Percentiles rank a stretch among this genome's conserved stretches.
These are phyloP conservation scores for Fraxinus quadrangulata DNA, from an alignment of 257 asterid species.

Conservation along the genomic window DNA sequence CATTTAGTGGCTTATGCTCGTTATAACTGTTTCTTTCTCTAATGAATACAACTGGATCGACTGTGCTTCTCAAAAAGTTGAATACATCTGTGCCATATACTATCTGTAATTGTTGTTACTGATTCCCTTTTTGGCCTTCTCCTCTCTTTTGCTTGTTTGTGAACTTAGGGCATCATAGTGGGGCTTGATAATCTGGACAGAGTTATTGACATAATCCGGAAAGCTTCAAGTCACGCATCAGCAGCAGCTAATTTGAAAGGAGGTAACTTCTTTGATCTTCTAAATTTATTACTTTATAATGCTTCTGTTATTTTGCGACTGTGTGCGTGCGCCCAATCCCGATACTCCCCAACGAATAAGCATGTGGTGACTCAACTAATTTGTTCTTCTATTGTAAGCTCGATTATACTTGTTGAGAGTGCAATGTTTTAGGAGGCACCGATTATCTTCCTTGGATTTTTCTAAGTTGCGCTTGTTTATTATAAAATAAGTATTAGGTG, in stretches of 20 bases:
- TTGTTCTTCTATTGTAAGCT: slow-evolving; percentile 12
- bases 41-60: background rate
- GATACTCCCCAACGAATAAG: background rate
- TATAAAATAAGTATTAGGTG: slow-evolving; percentile 1
- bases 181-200: slow-evolving; percentile 90
- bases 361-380: background rate
- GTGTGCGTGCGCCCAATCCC: slow-evolving; percentile 4
- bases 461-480: slow-evolving; percentile 9
- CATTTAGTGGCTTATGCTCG: slow-evolving; percentile 3
- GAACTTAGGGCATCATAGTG: slow-evolving; percentile 67
- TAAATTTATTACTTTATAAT: slow-evolving; percentile 9
- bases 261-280: slow-evolving; percentile 47
- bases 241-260: slow-evolving; percentile 66
- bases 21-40: slow-evolving; percentile 12
- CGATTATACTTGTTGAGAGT: slow-evolving; percentile 12
- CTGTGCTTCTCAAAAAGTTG: background rate
- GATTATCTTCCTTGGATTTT: slow-evolving; percentile 10
- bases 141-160: slow-evolving; percentile 29
- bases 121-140: slow-evolving; percentile 16
- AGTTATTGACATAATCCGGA: slow-evolving; percentile 66
- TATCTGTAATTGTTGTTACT: slow-evolving; percentile 20
- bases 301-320: slow-evolving; percentile 12
- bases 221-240: slow-evolving; percentile 66
- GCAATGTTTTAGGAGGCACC: background rate
- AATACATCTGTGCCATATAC: slow-evolving; percentile 1